Evolutionary conservation across 306 rosid genomes (phyloP), one percentile per base, ranked within the genome.

Genomic region (Begonia loranthoides): DNA sequence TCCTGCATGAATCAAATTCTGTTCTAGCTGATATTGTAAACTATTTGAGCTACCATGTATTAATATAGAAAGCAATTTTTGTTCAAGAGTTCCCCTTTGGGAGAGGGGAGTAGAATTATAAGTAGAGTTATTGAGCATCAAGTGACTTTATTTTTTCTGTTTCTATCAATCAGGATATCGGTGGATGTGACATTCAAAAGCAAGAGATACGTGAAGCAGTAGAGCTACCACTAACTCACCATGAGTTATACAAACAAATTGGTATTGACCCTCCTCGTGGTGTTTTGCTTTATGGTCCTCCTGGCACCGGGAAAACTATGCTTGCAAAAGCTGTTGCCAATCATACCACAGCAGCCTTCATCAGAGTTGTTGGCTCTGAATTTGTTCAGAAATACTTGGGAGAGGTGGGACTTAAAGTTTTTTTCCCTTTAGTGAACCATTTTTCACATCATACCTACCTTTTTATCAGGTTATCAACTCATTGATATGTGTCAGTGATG

Each of bases 221-320:
- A 65, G 99, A 92, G 72, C 79, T 92, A 50, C 99, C 99, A 56
- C 87, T 92, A 96, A 96, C 87, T 81, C 99, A 92, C 51, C 99
- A 96, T 0, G 99, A 92, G 84, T 86, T 86, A 64, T 92, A 86
- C 54, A 96, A 86, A 59, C 87, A 92, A 81, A 96, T 92, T 50
- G 99, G 99, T 59, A 92, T 92, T 50, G 99, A 92, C 77, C 99
- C 99, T 73, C 99, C 99, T 12, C 87, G 87, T 65, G 99, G 99
- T 60, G 99, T 92, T 62, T 94, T 92, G 34, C 87, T 96, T 62
- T 92, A 92, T 62, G 99, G 99, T 49, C 96, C 99, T 39, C 99
- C 99, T 3, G 99, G 99, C 61, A 92, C 99, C 2, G 99, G 99
- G 28, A 92, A 92, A 70, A 92, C 99, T n/a, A 96, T 87, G 69